phyloP scores from a whole-genome alignment of 495 filamentous ascomycete species.

The Penicillium coffeae region DNA sequence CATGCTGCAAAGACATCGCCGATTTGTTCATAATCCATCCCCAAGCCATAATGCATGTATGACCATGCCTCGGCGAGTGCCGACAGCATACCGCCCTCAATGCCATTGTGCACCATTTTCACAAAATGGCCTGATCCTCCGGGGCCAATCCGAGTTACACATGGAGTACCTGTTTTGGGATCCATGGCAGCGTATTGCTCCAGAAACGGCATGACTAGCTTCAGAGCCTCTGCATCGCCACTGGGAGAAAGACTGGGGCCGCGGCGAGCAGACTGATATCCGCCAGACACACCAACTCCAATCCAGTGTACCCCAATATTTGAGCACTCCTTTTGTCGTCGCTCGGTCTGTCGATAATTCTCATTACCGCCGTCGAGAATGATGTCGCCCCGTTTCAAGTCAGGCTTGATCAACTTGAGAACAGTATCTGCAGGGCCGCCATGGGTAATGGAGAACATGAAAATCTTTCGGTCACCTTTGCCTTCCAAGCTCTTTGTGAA shows the following conservation, averaged over 20 bases:
- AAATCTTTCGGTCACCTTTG: constrained; percentile 38
- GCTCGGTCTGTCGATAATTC: constrained; percentile 63
- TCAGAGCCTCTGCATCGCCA: constrained; percentile 54
- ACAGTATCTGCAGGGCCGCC: constrained; percentile 65
- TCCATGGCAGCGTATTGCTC: constrained; percentile 60
- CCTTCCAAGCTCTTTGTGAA: constrained; percentile 39
- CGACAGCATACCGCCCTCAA: constrained; percentile 68
- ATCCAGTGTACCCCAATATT: constrained; percentile 58
- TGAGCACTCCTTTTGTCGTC: constrained; percentile 54
- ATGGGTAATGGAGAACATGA: constrained; percentile 68
- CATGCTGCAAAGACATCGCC: constrained; percentile 72
- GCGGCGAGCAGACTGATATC: constrained; percentile 63
- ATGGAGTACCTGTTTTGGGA: constrained; percentile 51
- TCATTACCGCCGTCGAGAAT: constrained; percentile 73
- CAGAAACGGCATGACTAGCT: constrained; percentile 61
- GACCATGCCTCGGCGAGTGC: constrained; percentile 62
- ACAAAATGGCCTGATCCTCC: constrained; percentile 68
- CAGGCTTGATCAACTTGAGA: constrained; percentile 52
- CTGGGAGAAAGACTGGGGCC: constrained; percentile 65
- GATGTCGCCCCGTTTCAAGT: constrained; percentile 60
- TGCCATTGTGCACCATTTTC: constrained; percentile 78
- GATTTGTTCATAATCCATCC: constrained; percentile 59
- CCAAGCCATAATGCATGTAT: constrained; percentile 57
- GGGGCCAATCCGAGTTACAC: constrained; percentile 58
- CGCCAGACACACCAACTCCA: constrained; percentile 66